Evolutionary conservation across 139 green algal species (phyloP).

Genomic region (Desmodesmus armatus): DNA sequence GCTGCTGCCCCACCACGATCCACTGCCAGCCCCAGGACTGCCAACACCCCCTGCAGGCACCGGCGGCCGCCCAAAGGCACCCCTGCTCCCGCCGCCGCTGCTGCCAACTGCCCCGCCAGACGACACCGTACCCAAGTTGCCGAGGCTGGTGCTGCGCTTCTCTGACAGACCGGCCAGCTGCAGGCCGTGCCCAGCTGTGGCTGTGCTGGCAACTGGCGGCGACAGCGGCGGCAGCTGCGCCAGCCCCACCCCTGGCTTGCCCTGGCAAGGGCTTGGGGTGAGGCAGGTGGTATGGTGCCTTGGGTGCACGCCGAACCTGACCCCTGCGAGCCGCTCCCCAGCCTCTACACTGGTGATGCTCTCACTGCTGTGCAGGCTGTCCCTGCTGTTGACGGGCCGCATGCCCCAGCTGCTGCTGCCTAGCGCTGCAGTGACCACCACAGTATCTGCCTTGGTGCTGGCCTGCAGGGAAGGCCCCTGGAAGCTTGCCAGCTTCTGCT

Average conservation of each 20-base stretch:
- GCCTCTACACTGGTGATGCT: conserved; percentile 37
- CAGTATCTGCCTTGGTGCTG: conserved; percentile 7
- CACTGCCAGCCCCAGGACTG: not conserved
- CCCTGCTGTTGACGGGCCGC: not conserved
- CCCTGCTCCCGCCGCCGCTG: not conserved
- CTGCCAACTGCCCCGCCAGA: not conserved
- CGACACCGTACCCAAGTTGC: not conserved
- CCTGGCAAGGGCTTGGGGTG: not conserved
- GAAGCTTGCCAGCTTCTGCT: not conserved
- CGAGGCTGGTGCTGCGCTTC: too few species aligned
- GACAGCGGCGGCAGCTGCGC: conserved; percentile 5
- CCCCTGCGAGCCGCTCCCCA: not conserved
- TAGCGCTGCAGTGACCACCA: not conserved
- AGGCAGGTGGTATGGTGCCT: not conserved
- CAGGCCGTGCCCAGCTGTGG: too few species aligned
- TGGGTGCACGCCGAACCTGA: not conserved
- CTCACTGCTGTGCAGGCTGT: not conserved
- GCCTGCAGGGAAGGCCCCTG: not conserved
- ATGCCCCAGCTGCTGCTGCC: not conserved
- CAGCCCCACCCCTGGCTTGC: not conserved
- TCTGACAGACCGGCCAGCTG: too few species aligned
- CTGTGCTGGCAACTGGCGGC: not conserved
- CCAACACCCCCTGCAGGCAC: not conserved
- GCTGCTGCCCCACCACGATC: not conserved
- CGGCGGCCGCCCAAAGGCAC: not conserved